Evolutionary conservation across 2,329 filamentous ascomycete species (phyloP).

Genomic region (Xylariaceae sp.): DNA sequence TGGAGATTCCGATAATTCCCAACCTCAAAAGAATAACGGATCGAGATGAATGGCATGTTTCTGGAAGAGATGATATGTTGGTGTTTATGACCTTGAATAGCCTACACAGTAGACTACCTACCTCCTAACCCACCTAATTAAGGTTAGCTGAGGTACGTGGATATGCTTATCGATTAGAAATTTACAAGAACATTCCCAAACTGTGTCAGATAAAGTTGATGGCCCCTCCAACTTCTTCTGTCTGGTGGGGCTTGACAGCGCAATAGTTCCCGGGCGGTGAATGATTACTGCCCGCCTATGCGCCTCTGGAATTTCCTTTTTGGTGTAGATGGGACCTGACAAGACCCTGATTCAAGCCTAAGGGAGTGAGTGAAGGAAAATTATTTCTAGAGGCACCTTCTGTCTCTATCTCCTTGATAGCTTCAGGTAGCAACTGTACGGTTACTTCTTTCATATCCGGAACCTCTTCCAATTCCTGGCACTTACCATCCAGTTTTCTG

Average conservation of each 20-base stretch:
- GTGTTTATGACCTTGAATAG: too few species aligned
- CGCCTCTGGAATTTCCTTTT: slow-evolving; percentile 18
- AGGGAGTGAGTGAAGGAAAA: slow-evolving; percentile 11
- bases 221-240: background rate
- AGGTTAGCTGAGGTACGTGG: too few species aligned
- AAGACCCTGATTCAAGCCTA: slow-evolving; percentile 13
- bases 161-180: too few species aligned
- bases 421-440: too few species aligned
- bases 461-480: slow-evolving; percentile 13
- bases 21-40: too few species aligned
- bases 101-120: too few species aligned
- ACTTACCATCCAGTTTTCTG: slow-evolving; percentile 14
- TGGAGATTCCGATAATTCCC: too few species aligned
- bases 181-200: too few species aligned
- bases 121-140: too few species aligned
- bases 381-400: slow-evolving; percentile 2
- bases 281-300: slow-evolving; percentile 14
- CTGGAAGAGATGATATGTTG: too few species aligned
- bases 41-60: too few species aligned
- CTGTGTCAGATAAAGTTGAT: background rate
- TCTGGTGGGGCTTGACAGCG: background rate
- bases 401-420: slow-evolving; percentile 1
- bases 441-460: too few species aligned
- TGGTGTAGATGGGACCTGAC: slow-evolving; percentile 12
- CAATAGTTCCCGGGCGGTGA: slow-evolving; percentile 17